These are phyloP conservation scores for Monilinia vaccinii-corymbosi DNA, from an alignment of 2,329 filamentous ascomycete genomes.

Conservation along the genomic window DNA sequence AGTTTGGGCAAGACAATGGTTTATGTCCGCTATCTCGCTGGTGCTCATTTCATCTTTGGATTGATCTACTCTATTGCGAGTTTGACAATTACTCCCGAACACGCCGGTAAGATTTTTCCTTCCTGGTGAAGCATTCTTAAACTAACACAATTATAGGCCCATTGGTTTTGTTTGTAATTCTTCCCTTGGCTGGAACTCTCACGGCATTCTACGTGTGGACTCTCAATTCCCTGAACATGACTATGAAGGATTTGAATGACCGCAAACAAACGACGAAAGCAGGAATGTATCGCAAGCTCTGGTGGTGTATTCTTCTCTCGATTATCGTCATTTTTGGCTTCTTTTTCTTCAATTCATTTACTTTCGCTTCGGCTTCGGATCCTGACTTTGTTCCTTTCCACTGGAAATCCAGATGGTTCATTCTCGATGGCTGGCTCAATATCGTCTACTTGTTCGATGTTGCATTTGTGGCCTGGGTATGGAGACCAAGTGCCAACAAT, in stretches of 20 bases:
- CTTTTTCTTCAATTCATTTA: conserved; percentile 97
- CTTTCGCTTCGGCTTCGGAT: conserved; percentile 75
- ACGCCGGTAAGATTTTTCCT: conserved; percentile 47
- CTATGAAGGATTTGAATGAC: conserved; percentile 91
- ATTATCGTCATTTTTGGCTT: conserved; percentile 96
- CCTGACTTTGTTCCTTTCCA: conserved; percentile 91
- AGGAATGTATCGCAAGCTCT: conserved; percentile 94
- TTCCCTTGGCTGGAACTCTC: conserved; percentile 82
- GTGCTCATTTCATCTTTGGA: conserved; percentile 90
- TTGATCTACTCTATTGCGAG: conserved; percentile 88
- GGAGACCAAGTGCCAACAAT: conserved; percentile 95
- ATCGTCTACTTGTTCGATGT: conserved; percentile 93
- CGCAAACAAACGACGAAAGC: conserved; percentile 92
- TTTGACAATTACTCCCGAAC: conserved; percentile 80
- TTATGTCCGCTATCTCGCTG: conserved; percentile 81
- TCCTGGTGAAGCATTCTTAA: not conserved
- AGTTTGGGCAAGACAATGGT: conserved; percentile 90
- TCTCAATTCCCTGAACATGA: conserved; percentile 85
- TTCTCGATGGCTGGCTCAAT: conserved; percentile 95
- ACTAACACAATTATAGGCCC: conserved; percentile 46
- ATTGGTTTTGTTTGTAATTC: conserved; percentile 82
- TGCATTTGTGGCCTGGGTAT: conserved; percentile 86
- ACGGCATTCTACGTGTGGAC: conserved; percentile 99
- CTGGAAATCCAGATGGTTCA: conserved; percentile 96
- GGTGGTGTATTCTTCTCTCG: conserved; percentile 91